Base-by-base conservation (phyloP, 129 eudicot species). In the Chrysanthemum makinoi region DNA sequence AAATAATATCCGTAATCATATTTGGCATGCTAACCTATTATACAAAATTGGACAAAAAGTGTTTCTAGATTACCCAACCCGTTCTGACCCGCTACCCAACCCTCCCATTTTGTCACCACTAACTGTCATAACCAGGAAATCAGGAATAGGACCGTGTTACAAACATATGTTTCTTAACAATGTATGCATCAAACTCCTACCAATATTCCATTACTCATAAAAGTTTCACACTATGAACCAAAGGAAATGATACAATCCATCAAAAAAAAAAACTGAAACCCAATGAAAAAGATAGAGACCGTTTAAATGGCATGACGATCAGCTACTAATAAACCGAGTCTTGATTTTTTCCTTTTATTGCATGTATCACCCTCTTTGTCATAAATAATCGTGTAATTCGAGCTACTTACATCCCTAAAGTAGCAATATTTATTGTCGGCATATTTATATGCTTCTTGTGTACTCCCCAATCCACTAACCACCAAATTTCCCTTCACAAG, bases 371-470 rank as follows among this genome's bases (percentile, higher is more conserved):
- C 81, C 66, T 66, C 91, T 74, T 84, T 70, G 57, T 91, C 96
- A 16, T 88, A 83, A 67, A 88, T 81, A 80, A 91, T 88, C 15
- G 91, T 90, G 80, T 90, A 87, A 61, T 90, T 87, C 4, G 89
- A 87, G 83, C 91, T 85, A 62, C 95, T 83, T 58, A 90, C 66
- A 48, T 85, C 78, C 80, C 97, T 83, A 70, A 79, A 83, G 70
- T 91, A 91, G 65, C 97, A 91, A 11, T 58, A 81, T 15, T 80
- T 64, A 80, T 76, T 68, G n/a, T 73, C 84, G 10, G 62, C 62
- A 49, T 84, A 88, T 3, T 62, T 50, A 56, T 88, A 91, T 51
- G n/a, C 75, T 77, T 91, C 90, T 57, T 84, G 88, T 20, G 90
- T 91, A 48, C 87, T 91, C 60, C 96, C 97, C 44, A 84, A 17